phyloP scores from a whole-genome alignment of 2,329 filamentous ascomycete species.

The Curvularia lunata region DNA sequence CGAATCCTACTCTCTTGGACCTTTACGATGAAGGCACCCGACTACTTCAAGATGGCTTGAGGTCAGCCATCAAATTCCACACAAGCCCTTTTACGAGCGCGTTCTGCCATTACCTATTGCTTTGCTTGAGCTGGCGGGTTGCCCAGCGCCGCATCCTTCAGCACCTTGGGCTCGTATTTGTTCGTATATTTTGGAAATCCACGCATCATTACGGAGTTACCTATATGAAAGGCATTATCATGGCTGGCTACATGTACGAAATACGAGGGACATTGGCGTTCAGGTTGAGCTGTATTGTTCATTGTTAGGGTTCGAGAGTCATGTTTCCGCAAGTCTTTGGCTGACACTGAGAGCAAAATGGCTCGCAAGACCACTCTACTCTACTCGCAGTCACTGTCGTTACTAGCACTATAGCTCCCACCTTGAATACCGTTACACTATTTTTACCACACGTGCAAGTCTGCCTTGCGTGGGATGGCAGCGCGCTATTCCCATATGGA shows the following conservation, averaged over 20 bases:
- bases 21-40: conserved; percentile 18
- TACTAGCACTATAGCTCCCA: conserved; percentile 6
- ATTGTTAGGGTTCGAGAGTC: conserved; percentile 26
- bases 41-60: neutral
- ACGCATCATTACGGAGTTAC: conserved; percentile 41
- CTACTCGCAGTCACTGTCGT: neutral
- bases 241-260: conserved; percentile 22
- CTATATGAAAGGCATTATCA: conserved; percentile 9
- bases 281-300: conserved; percentile 24
- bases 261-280: conserved; percentile 9
- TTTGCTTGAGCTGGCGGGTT: conserved; percentile 37
- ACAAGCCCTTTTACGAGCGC: neutral
- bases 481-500: conserved; percentile 4
- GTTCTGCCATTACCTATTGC: neutral
- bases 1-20: conserved; percentile 26
- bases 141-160: conserved; percentile 23
- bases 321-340: conserved; percentile 18
- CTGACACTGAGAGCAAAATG: conserved; percentile 21
- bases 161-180: conserved; percentile 16
- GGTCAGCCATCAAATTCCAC: neutral
- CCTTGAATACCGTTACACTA: conserved; percentile 15
- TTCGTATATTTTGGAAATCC: conserved; percentile 14
- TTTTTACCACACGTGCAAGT: conserved; percentile 20
- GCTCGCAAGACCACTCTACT: conserved; percentile 1
- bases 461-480: conserved; percentile 24